phyloP scores from a whole-genome alignment of 2,329 filamentous ascomycete genomes.

The Apiospora arundinis region DNA sequence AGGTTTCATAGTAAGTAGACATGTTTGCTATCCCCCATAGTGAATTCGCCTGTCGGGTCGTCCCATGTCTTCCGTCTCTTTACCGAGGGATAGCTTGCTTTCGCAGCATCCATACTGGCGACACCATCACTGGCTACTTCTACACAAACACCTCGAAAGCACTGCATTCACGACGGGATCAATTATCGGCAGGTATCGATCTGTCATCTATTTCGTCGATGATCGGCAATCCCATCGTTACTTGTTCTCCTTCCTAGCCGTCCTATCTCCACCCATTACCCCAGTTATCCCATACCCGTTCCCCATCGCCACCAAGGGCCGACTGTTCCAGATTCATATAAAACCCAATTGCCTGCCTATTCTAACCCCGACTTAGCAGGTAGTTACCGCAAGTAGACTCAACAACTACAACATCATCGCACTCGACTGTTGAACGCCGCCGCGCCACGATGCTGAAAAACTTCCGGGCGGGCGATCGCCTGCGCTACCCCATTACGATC shows the following conservation, averaged over 20 bases:
- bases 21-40: neutral
- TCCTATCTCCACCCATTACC: neutral
- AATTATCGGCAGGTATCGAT: neutral
- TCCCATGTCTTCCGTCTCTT: neutral
- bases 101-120: neutral
- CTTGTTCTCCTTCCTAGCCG: too few species aligned
- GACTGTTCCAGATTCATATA: neutral
- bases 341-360: neutral
- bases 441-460: slow-evolving; percentile 40
- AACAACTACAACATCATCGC: neutral
- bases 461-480: slow-evolving; percentile 63
- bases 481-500: slow-evolving; percentile 94
- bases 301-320: neutral
- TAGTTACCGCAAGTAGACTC: neutral
- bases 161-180: neutral
- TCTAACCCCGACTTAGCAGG: neutral
- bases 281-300: neutral
- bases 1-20: slow-evolving; percentile 1
- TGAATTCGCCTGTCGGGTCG: neutral
- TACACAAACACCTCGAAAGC: neutral
- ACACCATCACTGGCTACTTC: neutral
- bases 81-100: neutral
- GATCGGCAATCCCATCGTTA: too few species aligned
- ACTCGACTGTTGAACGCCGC: neutral
- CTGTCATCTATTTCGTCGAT: neutral